Percentiles rank a stretch among this genome's conserved stretches.
Conservation (phyloP, 78 protist genomes). For the Speleostelium caveatum region DNA sequence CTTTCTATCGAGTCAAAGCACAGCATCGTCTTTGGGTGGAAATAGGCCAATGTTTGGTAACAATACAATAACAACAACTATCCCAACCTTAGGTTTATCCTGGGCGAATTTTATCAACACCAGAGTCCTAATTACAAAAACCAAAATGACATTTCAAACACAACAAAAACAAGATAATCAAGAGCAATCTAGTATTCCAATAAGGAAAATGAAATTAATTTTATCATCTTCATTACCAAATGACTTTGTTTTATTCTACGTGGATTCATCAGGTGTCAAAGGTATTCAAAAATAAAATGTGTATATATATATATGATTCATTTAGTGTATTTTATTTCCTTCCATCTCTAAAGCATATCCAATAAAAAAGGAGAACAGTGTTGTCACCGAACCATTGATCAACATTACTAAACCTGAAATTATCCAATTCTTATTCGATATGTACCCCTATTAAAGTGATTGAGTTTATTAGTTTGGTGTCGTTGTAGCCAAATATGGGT, state of each 20-base stretch:
- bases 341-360: conserved; percentile 76
- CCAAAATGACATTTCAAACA: background rate
- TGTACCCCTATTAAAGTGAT: conserved; percentile 15
- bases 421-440: conserved; percentile 54
- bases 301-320: too few species aligned
- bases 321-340: background rate
- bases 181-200: background rate
- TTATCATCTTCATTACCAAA: conserved; percentile 39
- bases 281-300: too few species aligned
- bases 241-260: conserved; percentile 1
- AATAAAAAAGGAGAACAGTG: conserved; percentile 76
- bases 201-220: conserved; percentile 37
- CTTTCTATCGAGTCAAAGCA: background rate
- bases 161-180: background rate
- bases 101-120: conserved; percentile 69
- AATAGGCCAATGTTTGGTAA: background rate
- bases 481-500: background rate
- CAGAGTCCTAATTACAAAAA: conserved; percentile 15
- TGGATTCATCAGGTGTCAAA: conserved; percentile 55
- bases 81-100: conserved; percentile 72
- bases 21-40: background rate
- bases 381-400: conserved; percentile 80
- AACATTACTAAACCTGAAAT: conserved; percentile 62
- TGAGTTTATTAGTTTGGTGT: background rate
- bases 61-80: background rate